phyloP scores from a whole-genome alignment of 352 stramenopile species.

The Phytophthora tubulina region DNA sequence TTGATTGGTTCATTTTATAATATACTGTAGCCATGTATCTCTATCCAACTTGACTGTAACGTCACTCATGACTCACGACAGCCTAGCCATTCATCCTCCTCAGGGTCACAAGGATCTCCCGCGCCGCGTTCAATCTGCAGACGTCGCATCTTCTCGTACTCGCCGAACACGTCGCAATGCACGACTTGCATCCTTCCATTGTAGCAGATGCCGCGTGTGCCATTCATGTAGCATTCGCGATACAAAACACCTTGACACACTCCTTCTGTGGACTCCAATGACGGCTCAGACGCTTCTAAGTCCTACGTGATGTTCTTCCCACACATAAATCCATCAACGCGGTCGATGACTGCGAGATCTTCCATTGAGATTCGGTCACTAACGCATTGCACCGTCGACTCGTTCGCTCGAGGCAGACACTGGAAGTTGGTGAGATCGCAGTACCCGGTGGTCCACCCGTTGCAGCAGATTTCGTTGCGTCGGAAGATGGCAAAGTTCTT shows the following conservation, averaged over 20 bases:
- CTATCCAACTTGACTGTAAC: conserved; percentile 3
- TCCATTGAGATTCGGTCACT: conserved; percentile 29
- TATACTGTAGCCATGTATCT: conserved; percentile 16
- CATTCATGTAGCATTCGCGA: conserved; percentile 38
- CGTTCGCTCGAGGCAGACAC: conserved; percentile 32
- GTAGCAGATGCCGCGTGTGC: conserved; percentile 46
- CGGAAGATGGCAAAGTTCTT: conserved; percentile 44
- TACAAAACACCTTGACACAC: conserved; percentile 45
- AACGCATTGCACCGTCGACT: conserved; percentile 36
- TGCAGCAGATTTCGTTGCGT: conserved; percentile 53
- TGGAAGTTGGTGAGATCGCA: conserved; percentile 48
- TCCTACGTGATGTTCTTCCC: conserved; percentile 41
- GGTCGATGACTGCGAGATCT: conserved; percentile 30
- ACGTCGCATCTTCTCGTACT: conserved; percentile 47
- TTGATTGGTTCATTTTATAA: conserved; percentile 6
- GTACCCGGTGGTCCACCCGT: conserved; percentile 40
- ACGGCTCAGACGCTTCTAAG: conserved; percentile 35
- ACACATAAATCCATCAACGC: conserved; percentile 36
- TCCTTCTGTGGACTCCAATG: conserved; percentile 36
- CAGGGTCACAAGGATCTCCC: conserved; percentile 36
- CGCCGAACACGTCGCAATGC: conserved; percentile 47
- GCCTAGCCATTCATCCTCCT: conserved; percentile 49
- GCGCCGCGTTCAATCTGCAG: conserved; percentile 42
- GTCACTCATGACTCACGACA: conserved; percentile 19
- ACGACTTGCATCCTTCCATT: conserved; percentile 58